Base-by-base conservation (phyloP, 495 filamentous ascomycete genomes). In the Rostrohypoxylon terebratum region DNA sequence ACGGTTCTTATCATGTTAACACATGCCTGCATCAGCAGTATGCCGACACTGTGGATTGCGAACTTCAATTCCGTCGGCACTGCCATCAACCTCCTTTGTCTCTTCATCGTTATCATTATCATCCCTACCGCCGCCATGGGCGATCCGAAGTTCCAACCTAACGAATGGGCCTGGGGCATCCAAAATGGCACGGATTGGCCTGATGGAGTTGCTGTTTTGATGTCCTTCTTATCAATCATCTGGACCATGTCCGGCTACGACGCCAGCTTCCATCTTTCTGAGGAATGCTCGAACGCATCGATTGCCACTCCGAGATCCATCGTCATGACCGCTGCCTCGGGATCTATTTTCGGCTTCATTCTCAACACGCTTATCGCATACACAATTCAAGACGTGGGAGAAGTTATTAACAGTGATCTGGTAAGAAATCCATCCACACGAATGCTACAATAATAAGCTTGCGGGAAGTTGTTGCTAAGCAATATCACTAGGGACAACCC, bases 291-390 rank as follows among this genome's bases (percentile, higher is more conserved):
- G 50, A 94, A 94, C 74, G 92, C 92, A 31, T 89, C 90, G 60
- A 79, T 93, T 57, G 92, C 92, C 36, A 89, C 91, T 1, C 92
- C 92, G 0, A 85, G 92, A 11, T 91, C 92, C n/a, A 94, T 94
- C 65, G 86, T 93, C 23, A 81, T 94, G 73, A 94, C 92, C 10
- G 87, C 87, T 7, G 88, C 80, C 0, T 81, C 90, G 13, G 92
- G 92, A 6, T 92, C 91, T 11, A 63, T 92, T 1, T 83, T 91
- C 40, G 92, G 92, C 63, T 94, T 92, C 88, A 87, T 92, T 71
- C 79, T 94, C 21, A 91, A 94, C 78, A 82, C 93, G 1, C 89
- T 93, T 3, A 91, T 93, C 54, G 92, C 91, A n/a, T 94, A 94
- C 77, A 94, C 92, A 4, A 90, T 94, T 21, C 75, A 88, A 31